These are phyloP conservation scores for Boletus smithii DNA, from an alignment of 1,284 basidiomycete species.

Conservation along the genomic window DNA sequence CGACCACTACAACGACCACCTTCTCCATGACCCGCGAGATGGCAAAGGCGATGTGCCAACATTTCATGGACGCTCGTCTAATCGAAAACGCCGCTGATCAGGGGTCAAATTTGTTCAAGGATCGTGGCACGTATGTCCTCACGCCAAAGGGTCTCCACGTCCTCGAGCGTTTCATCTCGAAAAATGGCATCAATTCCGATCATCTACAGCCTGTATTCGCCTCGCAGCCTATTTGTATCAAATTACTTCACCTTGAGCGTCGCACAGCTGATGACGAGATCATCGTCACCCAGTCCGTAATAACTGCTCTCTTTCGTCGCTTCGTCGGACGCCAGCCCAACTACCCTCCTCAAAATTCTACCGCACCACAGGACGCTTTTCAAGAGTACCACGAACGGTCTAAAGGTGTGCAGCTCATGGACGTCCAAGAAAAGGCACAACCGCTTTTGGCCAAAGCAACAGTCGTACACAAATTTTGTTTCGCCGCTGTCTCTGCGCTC, in stretches of 20 bases:
- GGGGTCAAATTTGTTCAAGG: constrained; percentile 88
- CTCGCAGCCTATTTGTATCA: constrained; percentile 96
- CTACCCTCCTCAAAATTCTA: constrained; percentile 51
- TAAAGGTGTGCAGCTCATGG: constrained; percentile 70
- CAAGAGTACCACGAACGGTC: constrained; percentile 77
- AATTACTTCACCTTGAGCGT: constrained; percentile 94
- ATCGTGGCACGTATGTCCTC: constrained; percentile 92
- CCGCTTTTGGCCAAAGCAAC: constrained; percentile 46
- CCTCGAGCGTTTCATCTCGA: constrained; percentile 97
- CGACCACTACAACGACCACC: constrained; percentile 98
- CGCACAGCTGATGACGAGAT: constrained; percentile 94
- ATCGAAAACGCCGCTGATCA: constrained; percentile 96
- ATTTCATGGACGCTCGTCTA: constrained; percentile 97
- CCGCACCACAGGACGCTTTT: constrained; percentile 57
- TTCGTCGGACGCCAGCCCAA: constrained; percentile 89
- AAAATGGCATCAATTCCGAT: constrained; percentile 97
- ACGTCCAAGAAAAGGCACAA: constrained; percentile 61
- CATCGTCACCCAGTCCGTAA: constrained; percentile 89
- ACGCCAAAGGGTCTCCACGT: constrained; percentile 98
- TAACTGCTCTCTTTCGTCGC: constrained; percentile 92
- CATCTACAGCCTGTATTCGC: constrained; percentile 89
- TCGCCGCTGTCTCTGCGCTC: constrained; percentile 81
- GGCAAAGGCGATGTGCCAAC: constrained; percentile 99
- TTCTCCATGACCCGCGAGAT: constrained; percentile 99
- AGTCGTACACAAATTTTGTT: constrained; percentile 71